phyloP scores from a whole-genome alignment of 148 eudicot genomes.

The Talinum fruticosum region DNA sequence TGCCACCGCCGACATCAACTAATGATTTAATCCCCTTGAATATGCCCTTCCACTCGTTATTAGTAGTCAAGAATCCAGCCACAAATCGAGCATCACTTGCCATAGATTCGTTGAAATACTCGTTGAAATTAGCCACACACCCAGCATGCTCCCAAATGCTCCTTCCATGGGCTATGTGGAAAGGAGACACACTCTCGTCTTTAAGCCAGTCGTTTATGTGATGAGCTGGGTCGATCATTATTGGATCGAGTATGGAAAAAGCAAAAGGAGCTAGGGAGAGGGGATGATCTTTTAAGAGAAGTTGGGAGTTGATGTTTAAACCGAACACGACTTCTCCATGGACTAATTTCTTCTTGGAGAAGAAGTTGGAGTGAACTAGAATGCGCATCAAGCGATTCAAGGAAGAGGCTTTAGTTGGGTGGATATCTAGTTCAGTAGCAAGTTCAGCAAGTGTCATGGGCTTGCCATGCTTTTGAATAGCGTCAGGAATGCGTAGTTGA shows the following conservation, averaged over 20 bases:
- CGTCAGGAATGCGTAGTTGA: slow-evolving; percentile 28
- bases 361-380: slow-evolving; percentile 25
- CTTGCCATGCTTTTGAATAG: neutral
- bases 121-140: neutral
- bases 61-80: slow-evolving; percentile 3
- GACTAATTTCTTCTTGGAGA: neutral
- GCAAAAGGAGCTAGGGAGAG: slow-evolving; percentile 13
- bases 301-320: slow-evolving; percentile 27
- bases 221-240: slow-evolving; percentile 9
- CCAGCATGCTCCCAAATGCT: slow-evolving; percentile 27
- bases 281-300: slow-evolving; percentile 27
- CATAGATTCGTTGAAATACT: slow-evolving; percentile 11
- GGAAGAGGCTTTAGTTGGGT: neutral
- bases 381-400: slow-evolving; percentile 29
- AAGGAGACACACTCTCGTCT: slow-evolving; percentile 16
- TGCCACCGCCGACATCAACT: slow-evolving; percentile 47
- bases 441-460: neutral
- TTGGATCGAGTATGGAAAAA: slow-evolving; percentile 20
- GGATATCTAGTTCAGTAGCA: slow-evolving; percentile 7
- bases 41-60: slow-evolving; percentile 18
- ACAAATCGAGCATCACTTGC: slow-evolving; percentile 26
- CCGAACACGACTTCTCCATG: slow-evolving; percentile 12
- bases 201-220: slow-evolving; percentile 24
- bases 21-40: slow-evolving; percentile 29
- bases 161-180: slow-evolving; percentile 24